These are phyloP conservation scores for Saccharomyces eubayanus DNA, from an alignment of 805 yeast genomes.

Conservation along the genomic window DNA sequence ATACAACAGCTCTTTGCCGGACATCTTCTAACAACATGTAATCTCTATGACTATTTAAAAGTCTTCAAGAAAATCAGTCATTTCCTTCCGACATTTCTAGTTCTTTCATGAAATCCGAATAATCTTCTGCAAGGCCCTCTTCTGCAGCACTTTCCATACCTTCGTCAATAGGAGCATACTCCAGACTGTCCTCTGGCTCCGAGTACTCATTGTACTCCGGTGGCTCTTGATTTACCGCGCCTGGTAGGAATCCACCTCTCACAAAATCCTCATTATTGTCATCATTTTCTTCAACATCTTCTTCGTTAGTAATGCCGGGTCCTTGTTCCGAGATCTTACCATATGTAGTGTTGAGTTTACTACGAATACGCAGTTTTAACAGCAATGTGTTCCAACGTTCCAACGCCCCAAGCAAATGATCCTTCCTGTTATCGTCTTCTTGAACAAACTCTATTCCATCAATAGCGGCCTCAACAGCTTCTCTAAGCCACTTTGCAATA, in stretches of 20 bases:
- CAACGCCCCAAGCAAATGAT: slow-evolving; percentile 42
- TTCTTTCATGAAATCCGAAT: slow-evolving; percentile 30
- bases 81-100: slow-evolving; percentile 10
- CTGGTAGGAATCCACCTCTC: slow-evolving; percentile 13
- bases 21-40: neutral
- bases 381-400: slow-evolving; percentile 29
- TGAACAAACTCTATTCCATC: slow-evolving; percentile 21
- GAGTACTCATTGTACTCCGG: neutral
- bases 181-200: neutral
- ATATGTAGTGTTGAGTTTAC: slow-evolving; percentile 38
- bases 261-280: neutral
- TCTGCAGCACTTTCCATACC: neutral
- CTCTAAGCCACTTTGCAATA: slow-evolving; percentile 46
- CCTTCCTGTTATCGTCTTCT: slow-evolving; percentile 35
- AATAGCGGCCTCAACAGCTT: slow-evolving; percentile 27
- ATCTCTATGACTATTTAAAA: neutral
- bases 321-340: slow-evolving; percentile 29
- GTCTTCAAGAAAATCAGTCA: neutral
- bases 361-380: slow-evolving; percentile 29
- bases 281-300: slow-evolving; percentile 10
- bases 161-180: neutral
- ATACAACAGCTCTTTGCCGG: neutral
- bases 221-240: neutral
- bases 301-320: slow-evolving; percentile 9
- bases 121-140: slow-evolving; percentile 17